Evolutionary conservation across 352 stramenopile species (phyloP), one percentile per base, ranked within the genome.

Genomic region (Phytophthora meadii): DNA sequence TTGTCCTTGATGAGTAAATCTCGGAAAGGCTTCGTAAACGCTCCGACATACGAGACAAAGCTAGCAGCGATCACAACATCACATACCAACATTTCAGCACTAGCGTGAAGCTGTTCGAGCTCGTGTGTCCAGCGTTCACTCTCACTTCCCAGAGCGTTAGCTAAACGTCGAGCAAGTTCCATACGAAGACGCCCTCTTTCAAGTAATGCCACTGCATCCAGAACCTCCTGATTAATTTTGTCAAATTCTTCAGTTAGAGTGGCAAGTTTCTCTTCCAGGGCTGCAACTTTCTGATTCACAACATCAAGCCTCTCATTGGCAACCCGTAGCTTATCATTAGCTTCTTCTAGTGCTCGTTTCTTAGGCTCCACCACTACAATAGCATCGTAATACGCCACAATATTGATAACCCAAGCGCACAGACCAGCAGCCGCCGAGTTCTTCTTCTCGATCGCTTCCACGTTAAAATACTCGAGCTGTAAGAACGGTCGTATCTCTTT

Each of bases 331-430:
- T 97, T 96, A 9, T 91, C 87, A 44, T 80, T 93, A 15, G 84
- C 78, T 57, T 91, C 81, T n/a, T 83, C 79, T 34, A 95, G 66
- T 9, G 85, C 85, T 28, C 82, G 78, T 25, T 97, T 92, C 69
- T 98, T 98, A 11, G 95, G 95, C 63, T 98, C 94, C 1, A 98
- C 92, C 0, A 94, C 92, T 11, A 98, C 70, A 44, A 98, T 93
- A 32, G 97, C 95, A 62, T 98, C 94, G 54, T 98, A 98, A 77
- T 98, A 98, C 17, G 81, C 74, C 3, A 98, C 93, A 52, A 98
- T 98, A 53, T 95, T 95, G 65, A 95, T 88, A 22, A 94, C 87
- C 84, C 85, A 94, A 0, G 87, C 82, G 62, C 87, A 95, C 1
- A 95, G 44, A 5, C 85, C 85, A 3, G 87, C 87, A 3, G 87